phyloP scores from a whole-genome alignment of 2,329 filamentous ascomycete genomes.

The Microcyclospora tardicrescens region DNA sequence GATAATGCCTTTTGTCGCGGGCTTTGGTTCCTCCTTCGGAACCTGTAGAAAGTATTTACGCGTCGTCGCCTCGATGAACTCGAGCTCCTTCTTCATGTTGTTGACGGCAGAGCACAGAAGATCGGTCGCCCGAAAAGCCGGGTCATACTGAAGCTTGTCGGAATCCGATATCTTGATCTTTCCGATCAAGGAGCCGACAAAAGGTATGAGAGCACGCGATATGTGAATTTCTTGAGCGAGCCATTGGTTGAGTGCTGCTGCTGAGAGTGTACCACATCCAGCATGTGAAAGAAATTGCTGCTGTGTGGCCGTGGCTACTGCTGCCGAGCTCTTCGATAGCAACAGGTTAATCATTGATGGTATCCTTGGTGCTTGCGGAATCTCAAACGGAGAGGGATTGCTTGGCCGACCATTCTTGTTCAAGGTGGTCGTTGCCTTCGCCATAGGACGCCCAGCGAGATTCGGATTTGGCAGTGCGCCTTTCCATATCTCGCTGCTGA shows the following conservation, averaged over 20 bases:
- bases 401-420: background rate
- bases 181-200: constrained; percentile 50
- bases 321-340: constrained; percentile 34
- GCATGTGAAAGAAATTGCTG: constrained; percentile 54
- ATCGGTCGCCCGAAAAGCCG: constrained; percentile 46
- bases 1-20: constrained; percentile 42
- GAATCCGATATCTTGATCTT: constrained; percentile 45
- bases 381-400: constrained; percentile 22
- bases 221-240: constrained; percentile 61
- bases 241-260: constrained; percentile 48
- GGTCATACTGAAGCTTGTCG: constrained; percentile 29
- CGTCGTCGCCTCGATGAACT: constrained; percentile 54
- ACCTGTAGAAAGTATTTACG: constrained; percentile 46
- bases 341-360: constrained; percentile 47
- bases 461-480: constrained; percentile 37
- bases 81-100: constrained; percentile 54
- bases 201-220: constrained; percentile 56
- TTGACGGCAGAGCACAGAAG: constrained; percentile 52
- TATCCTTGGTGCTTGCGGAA: constrained; percentile 9
- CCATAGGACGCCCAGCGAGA: constrained; percentile 24
- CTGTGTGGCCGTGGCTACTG: constrained; percentile 47
- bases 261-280: constrained; percentile 47
- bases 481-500: constrained; percentile 27
- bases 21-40: constrained; percentile 29
- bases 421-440: constrained; percentile 14